phyloP scores from a whole-genome alignment of 441 rosid species.

The Geranium incanum region DNA sequence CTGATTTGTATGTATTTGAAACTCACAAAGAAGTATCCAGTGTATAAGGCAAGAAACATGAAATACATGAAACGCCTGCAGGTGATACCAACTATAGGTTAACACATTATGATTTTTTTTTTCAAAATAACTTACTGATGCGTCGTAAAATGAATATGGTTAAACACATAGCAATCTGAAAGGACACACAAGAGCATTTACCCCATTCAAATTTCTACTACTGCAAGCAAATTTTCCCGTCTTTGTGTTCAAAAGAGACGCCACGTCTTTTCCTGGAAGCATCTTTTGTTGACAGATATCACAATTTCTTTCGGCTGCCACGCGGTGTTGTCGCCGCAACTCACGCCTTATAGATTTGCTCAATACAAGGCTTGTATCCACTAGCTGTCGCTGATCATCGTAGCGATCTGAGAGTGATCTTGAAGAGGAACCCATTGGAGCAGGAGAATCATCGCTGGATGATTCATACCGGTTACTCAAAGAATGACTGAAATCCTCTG shows the following conservation, averaged over 20 bases:
- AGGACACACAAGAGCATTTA: constrained; percentile 23
- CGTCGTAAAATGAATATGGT: neutral
- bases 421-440: constrained; percentile 39
- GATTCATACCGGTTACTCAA: constrained; percentile 53
- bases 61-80: constrained; percentile 82
- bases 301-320: constrained; percentile 79
- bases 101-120: neutral
- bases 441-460: constrained; percentile 58
- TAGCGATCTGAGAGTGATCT: constrained; percentile 40
- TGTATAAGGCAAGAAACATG: constrained; percentile 86
- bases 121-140: constrained; percentile 7
- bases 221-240: constrained; percentile 74
- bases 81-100: neutral
- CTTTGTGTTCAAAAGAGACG: constrained; percentile 63
- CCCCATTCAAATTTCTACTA: constrained; percentile 75
- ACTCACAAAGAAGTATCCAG: constrained; percentile 82
- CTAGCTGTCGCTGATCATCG: constrained; percentile 53
- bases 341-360: constrained; percentile 59
- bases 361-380: constrained; percentile 45
- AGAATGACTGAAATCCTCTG: constrained; percentile 66
- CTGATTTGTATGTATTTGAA: constrained; percentile 45
- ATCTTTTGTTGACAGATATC: constrained; percentile 89
- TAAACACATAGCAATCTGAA: constrained; percentile 17
- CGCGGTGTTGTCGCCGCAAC: constrained; percentile 66
- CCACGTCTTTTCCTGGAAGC: constrained; percentile 80